A percentile compares a stretch with the other conserved stretches of the same genome.
Conservation (phyloP, 2,329 filamentous ascomycete species). For the Trichophyton simii region DNA sequence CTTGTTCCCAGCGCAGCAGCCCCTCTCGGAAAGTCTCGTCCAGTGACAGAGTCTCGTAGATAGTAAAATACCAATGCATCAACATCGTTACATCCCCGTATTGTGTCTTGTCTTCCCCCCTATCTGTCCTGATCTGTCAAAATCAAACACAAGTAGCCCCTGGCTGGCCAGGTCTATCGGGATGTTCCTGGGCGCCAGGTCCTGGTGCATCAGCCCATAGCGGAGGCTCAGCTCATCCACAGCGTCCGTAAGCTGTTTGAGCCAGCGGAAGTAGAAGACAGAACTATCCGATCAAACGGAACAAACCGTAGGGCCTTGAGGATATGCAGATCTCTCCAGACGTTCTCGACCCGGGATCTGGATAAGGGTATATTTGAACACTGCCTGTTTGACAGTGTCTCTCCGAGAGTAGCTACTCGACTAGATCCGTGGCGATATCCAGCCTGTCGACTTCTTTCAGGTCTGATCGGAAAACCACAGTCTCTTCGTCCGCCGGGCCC, state of each 20-base stretch:
- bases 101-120: neutral
- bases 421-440: constrained; percentile 5
- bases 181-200: constrained; percentile 10
- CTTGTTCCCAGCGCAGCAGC: neutral
- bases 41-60: constrained; percentile 8
- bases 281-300: constrained; percentile 6
- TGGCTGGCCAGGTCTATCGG: constrained; percentile 4
- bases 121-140: constrained; percentile 7
- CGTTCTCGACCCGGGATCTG: constrained; percentile 4
- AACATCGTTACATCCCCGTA: neutral
- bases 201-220: constrained; percentile 9
- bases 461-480: neutral
- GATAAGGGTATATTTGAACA: constrained; percentile 10
- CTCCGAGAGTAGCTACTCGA: neutral
- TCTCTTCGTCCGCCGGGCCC: neutral
- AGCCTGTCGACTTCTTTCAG: constrained; percentile 8
- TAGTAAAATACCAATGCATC: constrained; percentile 7
- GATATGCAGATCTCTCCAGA: constrained; percentile 8
- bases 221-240: constrained; percentile 8
- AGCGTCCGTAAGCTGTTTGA: constrained; percentile 8
- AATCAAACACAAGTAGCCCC: constrained; percentile 5
- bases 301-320: constrained; percentile 7
- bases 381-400: neutral
- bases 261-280: constrained; percentile 9
- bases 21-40: neutral